These are phyloP conservation scores for Eleusine coracana DNA, from an alignment of 176 grass and related monocot genomes.

Conservation along the genomic window DNA sequence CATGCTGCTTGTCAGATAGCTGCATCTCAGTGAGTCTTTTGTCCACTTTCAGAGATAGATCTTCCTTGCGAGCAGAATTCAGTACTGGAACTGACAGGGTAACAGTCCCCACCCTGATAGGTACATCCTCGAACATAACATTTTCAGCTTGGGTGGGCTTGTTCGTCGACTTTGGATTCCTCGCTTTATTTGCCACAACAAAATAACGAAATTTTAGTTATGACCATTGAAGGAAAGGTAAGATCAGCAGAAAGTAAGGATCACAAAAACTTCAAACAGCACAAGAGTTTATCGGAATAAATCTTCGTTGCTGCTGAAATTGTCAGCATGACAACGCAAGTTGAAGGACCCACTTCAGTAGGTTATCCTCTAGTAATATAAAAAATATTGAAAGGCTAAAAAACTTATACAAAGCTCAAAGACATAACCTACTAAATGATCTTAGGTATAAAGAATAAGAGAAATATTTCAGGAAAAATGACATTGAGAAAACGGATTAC, in stretches of 20 bases:
- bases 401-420: not conserved
- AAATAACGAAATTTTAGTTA: slow-evolving; percentile 1
- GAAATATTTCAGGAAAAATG: too few species aligned
- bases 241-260: not conserved
- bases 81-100: slow-evolving; percentile 39
- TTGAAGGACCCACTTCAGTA: not conserved
- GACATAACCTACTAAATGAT: too few species aligned
- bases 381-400: not conserved
- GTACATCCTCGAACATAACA: slow-evolving; percentile 39
- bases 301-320: not conserved
- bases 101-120: slow-evolving; percentile 49
- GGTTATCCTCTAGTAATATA: not conserved
- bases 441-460: not conserved
- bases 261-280: not conserved
- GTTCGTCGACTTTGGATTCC: slow-evolving; percentile 77
- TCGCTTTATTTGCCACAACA: slow-evolving; percentile 72
- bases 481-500: too few species aligned
- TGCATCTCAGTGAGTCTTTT: slow-evolving; percentile 49
- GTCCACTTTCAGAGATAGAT: slow-evolving; percentile 38
- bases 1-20: slow-evolving; percentile 65
- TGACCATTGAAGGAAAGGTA: not conserved
- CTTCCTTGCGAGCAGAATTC: slow-evolving; percentile 36
- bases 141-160: slow-evolving; percentile 45
- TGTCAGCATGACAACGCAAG: not conserved
- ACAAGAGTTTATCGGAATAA: not conserved